Evolutionary conservation across 441 rosid species (phyloP).

Genomic region (Gossypium schwendimanii): DNA sequence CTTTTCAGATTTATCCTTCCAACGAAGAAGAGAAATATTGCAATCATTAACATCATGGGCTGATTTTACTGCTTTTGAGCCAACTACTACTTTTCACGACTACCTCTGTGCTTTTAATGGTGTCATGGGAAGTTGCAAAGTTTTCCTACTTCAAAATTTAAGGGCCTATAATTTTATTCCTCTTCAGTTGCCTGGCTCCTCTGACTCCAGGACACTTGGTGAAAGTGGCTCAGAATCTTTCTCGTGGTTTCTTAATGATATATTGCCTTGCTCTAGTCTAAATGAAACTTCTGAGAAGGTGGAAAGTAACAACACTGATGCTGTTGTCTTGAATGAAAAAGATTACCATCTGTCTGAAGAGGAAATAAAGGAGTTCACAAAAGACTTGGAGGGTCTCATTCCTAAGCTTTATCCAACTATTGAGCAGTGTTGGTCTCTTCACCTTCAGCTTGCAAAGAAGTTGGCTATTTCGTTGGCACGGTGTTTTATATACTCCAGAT

Average conservation of each 20-base stretch:
- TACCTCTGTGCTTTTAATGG: conserved; percentile 64
- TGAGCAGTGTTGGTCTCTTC: conserved; percentile 65
- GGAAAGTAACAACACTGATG: conserved; percentile 24
- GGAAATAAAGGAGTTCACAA: conserved; percentile 48
- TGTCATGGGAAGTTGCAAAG: conserved; percentile 55
- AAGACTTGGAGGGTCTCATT: conserved; percentile 44
- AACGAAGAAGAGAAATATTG: conserved; percentile 43
- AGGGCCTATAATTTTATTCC: conserved; percentile 38
- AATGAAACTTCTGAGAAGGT: conserved; percentile 28
- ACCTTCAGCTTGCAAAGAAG: conserved; percentile 52
- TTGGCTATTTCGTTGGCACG: conserved; percentile 48
- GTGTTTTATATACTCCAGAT: conserved; percentile 52
- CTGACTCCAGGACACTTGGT: conserved; percentile 22
- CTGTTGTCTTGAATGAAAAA: conserved; percentile 21
- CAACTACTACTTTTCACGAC: conserved; percentile 57
- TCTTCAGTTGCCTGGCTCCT: conserved; percentile 29
- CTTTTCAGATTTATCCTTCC: conserved; percentile 56
- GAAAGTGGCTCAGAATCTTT: conserved; percentile 24
- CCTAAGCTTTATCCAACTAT: conserved; percentile 44
- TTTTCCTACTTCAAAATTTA: conserved; percentile 39
- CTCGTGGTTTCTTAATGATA: conserved; percentile 49
- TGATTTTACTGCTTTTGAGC: conserved; percentile 56
- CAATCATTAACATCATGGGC: conserved; percentile 55
- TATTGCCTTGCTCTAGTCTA: conserved; percentile 18
- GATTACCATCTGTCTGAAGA: conserved; percentile 31